Evolutionary conservation across 169 alveolate species (phyloP), one percentile per base, ranked within the genome.

Genomic region (Plasmodium coatneyi): DNA sequence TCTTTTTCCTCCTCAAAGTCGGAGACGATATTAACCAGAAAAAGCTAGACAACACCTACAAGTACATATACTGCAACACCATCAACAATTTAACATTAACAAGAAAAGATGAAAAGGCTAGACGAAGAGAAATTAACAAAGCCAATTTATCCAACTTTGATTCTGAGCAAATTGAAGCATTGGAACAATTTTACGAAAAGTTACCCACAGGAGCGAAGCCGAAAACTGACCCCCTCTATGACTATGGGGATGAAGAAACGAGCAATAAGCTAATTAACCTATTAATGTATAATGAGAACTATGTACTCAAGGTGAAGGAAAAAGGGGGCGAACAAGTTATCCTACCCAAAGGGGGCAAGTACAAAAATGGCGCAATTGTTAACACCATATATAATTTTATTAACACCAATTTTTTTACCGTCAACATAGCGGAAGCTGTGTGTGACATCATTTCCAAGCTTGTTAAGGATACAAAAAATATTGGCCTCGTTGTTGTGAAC

Each of bases 111-210:
- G 93, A 87, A 41, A 56, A 87, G 82, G 32, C 49, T 28, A 71
- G 89, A 72, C 60, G 89, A 87, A 76, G 93, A 79, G 93, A 78
- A 87, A 79, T 87, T 87, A 87, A 87, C 71, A 87, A 87, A 87
- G 41, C 93, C 10, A 87, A 87, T 87, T 79, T 87, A 39, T 34
- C 93, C 3, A 87, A 87, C 52, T 87, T 87, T 36, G 93, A 87
- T 46, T 39, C 70, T 46, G 93, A 87, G 71, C 93, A 87, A 87
- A 87, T 87, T 39, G 93, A 87, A 79, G 93, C 93, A 1, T 46
- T 87, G 46, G 93, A 87, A 72, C 93, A 87, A n/a, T 87, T 87
- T 66, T 87, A 87, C 49, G 89, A 87, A 60, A 87, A 87, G 22
- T 56, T 87, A 28, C 93, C 87, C 9, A 60, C 49, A 16, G 39